Conservation (phyloP, 352 stramenopile species). For the Pythium scleroteichum region DNA sequence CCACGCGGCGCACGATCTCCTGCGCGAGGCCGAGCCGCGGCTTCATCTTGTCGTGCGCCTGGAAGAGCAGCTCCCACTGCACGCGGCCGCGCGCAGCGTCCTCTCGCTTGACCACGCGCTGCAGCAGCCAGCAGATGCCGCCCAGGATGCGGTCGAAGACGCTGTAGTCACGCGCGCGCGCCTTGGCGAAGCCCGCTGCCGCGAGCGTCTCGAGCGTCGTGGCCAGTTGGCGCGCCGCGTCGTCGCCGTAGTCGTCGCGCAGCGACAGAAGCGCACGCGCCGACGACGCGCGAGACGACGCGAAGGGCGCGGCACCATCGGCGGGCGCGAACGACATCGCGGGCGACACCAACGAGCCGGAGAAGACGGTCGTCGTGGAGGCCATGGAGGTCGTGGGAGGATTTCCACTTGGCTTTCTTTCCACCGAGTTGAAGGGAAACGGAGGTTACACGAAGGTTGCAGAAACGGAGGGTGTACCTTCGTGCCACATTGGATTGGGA, state of each 20-base stretch:
- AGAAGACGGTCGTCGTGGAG: background rate
- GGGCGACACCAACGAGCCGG: background rate
- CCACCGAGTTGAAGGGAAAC: no score
- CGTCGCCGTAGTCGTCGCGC: slow-evolving; percentile 24
- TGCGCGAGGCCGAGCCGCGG: slow-evolving; percentile 68
- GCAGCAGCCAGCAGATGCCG: slow-evolving; percentile 60
- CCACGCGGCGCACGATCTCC: slow-evolving; percentile 49
- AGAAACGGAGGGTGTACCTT: no score
- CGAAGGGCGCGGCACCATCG: background rate
- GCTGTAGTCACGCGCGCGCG: slow-evolving; percentile 35
- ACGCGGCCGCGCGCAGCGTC: slow-evolving; percentile 41
- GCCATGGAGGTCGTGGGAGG: no score
- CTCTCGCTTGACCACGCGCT: slow-evolving; percentile 57
- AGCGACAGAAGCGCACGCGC: slow-evolving; percentile 16
- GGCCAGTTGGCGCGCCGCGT: slow-evolving; percentile 25
- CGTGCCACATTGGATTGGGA: no score
- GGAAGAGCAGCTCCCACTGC: slow-evolving; percentile 68
- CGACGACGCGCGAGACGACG: slow-evolving; percentile 2
- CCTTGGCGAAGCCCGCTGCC: slow-evolving; percentile 46
- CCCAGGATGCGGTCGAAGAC: slow-evolving; percentile 68
- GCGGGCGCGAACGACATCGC: background rate
- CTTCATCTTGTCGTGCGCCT: slow-evolving; percentile 66
- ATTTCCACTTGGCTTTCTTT: no score
- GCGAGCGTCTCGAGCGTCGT: slow-evolving; percentile 37
- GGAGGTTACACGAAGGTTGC: no score